Evolutionary conservation across 345 rosid species (phyloP).

Genomic region (Boechera divaricarpa): DNA sequence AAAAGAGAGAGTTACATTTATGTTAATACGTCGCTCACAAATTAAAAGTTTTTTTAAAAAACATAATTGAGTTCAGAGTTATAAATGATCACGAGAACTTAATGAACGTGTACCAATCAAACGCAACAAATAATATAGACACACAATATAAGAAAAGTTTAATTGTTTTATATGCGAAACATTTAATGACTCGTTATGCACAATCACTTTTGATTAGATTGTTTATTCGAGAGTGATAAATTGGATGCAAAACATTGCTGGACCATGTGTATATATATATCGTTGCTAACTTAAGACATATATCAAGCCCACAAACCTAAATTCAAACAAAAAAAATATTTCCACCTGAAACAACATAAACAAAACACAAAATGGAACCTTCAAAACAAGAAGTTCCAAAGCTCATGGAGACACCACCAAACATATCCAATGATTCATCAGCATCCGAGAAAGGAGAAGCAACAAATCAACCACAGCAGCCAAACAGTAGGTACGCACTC

Average conservation of each 20-base stretch:
- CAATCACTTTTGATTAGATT: background rate
- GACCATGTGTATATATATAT: slow-evolving; percentile 42
- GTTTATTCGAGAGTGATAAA: slow-evolving; percentile 21
- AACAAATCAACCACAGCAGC: slow-evolving; percentile 18
- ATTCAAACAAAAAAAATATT: slow-evolving; percentile 1
- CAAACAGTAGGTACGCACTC: slow-evolving; percentile 50
- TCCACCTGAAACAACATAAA: slow-evolving; percentile 43
- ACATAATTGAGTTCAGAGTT: background rate
- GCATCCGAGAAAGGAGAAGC: slow-evolving; percentile 41
- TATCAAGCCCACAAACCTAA: slow-evolving; percentile 28
- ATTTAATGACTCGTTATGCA: slow-evolving; percentile 38
- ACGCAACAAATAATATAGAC: slow-evolving; percentile 6
- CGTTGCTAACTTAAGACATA: slow-evolving; percentile 25
- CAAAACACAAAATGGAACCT: slow-evolving; percentile 22
- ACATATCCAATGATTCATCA: slow-evolving; percentile 41
- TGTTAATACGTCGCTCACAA: background rate
- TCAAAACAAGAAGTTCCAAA: slow-evolving; percentile 38
- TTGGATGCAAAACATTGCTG: slow-evolving; percentile 14
- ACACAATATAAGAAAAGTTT: slow-evolving; percentile 3
- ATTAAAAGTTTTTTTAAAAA: slow-evolving; percentile 1
- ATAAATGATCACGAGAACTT: background rate
- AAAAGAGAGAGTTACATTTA: slow-evolving; percentile 3
- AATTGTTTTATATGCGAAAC: background rate
- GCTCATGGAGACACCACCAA: slow-evolving; percentile 36
- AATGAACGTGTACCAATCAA: slow-evolving; percentile 27